Evolutionary conservation across 805 yeast genomes (phyloP), one percentile per base, ranked within the genome.

Genomic region (Metschnikowia borealis): DNA sequence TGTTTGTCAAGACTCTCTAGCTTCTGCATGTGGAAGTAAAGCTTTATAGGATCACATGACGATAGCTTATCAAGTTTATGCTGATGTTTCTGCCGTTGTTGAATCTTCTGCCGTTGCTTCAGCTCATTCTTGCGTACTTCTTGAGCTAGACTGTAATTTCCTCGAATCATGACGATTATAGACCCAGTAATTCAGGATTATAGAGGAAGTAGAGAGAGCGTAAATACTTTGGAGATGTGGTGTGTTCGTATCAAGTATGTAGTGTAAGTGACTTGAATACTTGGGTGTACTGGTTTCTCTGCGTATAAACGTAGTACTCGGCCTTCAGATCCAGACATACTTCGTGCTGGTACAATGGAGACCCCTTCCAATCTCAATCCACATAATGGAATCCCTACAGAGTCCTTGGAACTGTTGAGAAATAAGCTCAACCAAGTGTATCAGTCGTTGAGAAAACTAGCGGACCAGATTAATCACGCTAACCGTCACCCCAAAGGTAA

Each of bases 361-460:
- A 42, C 14, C 21, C 31, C 26, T 20, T 18, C 76, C 77, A 48
- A 79, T 81, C 8, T 44, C 14, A 44, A 52, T 50, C 52, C 65
- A 51, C 50, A 54, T n/a, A 57, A 63, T 11, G 65, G 64, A 34
- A 61, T 67, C 5, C 75, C 73, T 1, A 59, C 60, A 43, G 77
- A 72, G 42, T 62, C 74, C 7, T 61, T 74, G 15, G 78, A 74
- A 57, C 62, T 74, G 5, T 59, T 73, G 18, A 58, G 78, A 47
- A 73, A 72, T 54, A 51, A 74, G 35, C 61, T 73, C 21, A 73
- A 71, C 56, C 78, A 73, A 54, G 73, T 72, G 7, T 72, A 72
- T 52, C 63, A 69, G 37, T 71, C 78, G 18, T 62, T 73, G 34
- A 63, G 70, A 26, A 73, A 62, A 58, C 62, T 67, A 44, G 63